A percentile compares a stretch with the other conserved stretches of the same genome.
phyloP scores from a whole-genome alignment of 495 filamentous ascomycete species.

The Glonium stellatum region DNA sequence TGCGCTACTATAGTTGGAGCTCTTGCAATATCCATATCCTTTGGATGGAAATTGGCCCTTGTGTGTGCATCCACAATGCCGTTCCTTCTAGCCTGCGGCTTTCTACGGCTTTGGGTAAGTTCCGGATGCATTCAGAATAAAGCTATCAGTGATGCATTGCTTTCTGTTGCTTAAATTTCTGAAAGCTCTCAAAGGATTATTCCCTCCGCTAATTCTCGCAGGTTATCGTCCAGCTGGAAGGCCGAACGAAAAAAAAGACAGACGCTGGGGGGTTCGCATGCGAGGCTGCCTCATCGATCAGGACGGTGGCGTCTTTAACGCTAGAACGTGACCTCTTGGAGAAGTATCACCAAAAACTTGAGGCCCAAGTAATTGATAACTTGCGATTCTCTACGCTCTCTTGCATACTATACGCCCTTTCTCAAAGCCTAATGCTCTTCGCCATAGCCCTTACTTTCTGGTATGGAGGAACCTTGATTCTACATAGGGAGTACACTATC shows the following conservation, averaged over 20 bases:
- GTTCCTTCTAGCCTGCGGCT: slow-evolving; percentile 70
- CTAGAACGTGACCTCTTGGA: slow-evolving; percentile 71
- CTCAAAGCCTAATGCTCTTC: slow-evolving; percentile 73
- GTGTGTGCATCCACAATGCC: slow-evolving; percentile 76
- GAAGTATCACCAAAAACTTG: slow-evolving; percentile 62
- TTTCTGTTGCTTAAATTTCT: background rate
- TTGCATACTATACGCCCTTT: slow-evolving; percentile 67
- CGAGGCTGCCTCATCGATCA: slow-evolving; percentile 83
- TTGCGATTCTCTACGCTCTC: slow-evolving; percentile 60
- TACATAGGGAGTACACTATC: slow-evolving; percentile 59
- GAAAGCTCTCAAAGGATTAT: background rate
- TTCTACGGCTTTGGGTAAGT: slow-evolving; percentile 63
- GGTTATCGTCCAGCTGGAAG: slow-evolving; percentile 69
- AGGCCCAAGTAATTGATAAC: slow-evolving; percentile 50
- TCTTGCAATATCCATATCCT: slow-evolving; percentile 55
- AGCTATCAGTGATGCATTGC: background rate
- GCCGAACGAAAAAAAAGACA: slow-evolving; percentile 62
- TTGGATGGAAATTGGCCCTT: slow-evolving; percentile 88
- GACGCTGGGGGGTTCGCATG: slow-evolving; percentile 79
- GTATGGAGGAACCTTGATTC: slow-evolving; percentile 80
- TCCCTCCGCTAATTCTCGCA: background rate
- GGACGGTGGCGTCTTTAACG: slow-evolving; percentile 85
- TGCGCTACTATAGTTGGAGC: slow-evolving; percentile 65
- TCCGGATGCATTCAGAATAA: background rate
- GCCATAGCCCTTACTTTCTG: slow-evolving; percentile 87